phyloP scores from a whole-genome alignment of 352 stramenopile genomes.

The Plasmopara muralis region DNA sequence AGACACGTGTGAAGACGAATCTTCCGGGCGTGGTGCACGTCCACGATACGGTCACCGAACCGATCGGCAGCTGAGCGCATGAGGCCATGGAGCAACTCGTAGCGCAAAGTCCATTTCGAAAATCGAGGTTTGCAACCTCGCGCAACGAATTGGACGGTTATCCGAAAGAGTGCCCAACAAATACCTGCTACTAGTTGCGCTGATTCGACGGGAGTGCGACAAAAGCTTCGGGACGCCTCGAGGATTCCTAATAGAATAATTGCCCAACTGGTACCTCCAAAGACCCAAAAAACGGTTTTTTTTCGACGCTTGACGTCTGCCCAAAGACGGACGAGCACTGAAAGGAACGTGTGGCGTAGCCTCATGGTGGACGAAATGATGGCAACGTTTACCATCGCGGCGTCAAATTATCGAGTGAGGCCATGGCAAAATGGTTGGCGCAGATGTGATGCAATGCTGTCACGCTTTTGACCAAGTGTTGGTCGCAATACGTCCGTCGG shows the following conservation, averaged over 20 bases:
- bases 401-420: not conserved
- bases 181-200: constrained; percentile 15
- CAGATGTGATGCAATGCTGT: too few relatives aligned
- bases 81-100: constrained; percentile 29
- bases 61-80: constrained; percentile 13
- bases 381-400: constrained; percentile 1
- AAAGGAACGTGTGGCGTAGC: not conserved
- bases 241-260: constrained; percentile 9
- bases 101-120: constrained; percentile 40
- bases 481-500: too few relatives aligned
- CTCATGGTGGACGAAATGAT: constrained; percentile 1
- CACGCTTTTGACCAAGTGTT: too few relatives aligned
- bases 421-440: too few relatives aligned
- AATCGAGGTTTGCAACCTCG: constrained; percentile 35
- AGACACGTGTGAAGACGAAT: constrained; percentile 23
- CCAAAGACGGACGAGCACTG: constrained; percentile 7
- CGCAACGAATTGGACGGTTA: constrained; percentile 11
- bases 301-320: constrained; percentile 5
- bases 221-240: constrained; percentile 16
- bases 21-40: constrained; percentile 16
- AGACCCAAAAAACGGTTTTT: constrained; percentile 11
- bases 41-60: constrained; percentile 25
- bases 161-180: constrained; percentile 10
- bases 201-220: constrained; percentile 23
- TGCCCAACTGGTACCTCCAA: constrained; percentile 2